phyloP scores from a whole-genome alignment of 176 grass and related monocot genomes.

The Bromus sterilis region DNA sequence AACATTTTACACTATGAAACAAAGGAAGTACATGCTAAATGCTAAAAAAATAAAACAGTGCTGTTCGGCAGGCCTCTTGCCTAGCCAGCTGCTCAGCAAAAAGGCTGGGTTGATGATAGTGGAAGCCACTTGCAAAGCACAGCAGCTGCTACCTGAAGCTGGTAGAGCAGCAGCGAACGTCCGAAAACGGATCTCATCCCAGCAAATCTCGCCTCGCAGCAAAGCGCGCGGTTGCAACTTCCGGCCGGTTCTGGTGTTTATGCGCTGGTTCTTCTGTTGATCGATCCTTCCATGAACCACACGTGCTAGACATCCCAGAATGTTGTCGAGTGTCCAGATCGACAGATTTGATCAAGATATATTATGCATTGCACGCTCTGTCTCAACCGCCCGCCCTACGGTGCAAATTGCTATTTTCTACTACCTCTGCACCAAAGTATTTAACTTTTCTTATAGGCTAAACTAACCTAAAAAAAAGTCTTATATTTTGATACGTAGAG shows the following conservation, averaged over 20 bases:
- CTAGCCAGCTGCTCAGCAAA: too few relatives aligned
- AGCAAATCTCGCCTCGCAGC: background rate
- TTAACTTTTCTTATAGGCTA: too few relatives aligned
- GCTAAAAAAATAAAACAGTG: too few relatives aligned
- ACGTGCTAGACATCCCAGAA: background rate
- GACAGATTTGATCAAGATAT: background rate
- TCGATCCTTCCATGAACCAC: background rate
- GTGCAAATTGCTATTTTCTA: background rate
- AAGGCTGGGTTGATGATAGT: too few relatives aligned
- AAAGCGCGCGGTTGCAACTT: background rate
- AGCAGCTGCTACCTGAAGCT: background rate
- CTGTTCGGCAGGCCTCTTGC: too few relatives aligned
- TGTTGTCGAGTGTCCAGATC: background rate
- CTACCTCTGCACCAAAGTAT: too few relatives aligned
- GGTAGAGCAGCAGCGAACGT: background rate
- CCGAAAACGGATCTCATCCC: background rate
- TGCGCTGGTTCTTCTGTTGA: background rate
- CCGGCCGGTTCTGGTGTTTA: background rate
- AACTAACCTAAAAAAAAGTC: too few relatives aligned
- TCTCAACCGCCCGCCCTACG: background rate
- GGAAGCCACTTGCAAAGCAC: too few relatives aligned
- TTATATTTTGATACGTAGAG: too few relatives aligned
- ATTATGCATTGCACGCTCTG: background rate
- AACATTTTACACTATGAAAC: too few relatives aligned
- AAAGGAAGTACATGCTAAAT: too few relatives aligned